A percentile compares a stretch with the other conserved stretches of the same genome.
These are phyloP conservation scores for Blastomyces gilchristii DNA, from an alignment of 2,329 filamentous ascomycete genomes.

Conservation along the genomic window DNA sequence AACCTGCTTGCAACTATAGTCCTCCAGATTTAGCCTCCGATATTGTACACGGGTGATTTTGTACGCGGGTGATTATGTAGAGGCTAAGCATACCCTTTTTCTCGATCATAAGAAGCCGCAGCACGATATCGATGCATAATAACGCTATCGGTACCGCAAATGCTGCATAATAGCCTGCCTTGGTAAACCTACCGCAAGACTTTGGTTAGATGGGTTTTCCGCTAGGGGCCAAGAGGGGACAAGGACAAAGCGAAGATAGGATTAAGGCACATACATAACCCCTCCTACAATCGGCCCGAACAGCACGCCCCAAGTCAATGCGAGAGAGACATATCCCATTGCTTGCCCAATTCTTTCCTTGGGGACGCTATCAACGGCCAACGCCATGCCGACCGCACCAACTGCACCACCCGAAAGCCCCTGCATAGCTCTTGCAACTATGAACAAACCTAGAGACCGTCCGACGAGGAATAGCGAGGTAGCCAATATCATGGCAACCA, in stretches of 20 bases:
- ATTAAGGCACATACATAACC: conserved; percentile 42
- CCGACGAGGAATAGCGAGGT: conserved; percentile 48
- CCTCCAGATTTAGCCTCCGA: background rate
- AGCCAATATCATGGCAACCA: conserved; percentile 43
- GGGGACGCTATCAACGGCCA: conserved; percentile 50
- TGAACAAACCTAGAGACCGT: conserved; percentile 37
- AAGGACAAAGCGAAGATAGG: background rate
- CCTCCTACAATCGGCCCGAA: conserved; percentile 50
- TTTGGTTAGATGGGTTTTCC: conserved; percentile 11
- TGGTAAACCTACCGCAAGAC: conserved; percentile 4
- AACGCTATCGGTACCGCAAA: conserved; percentile 36
- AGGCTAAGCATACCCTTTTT: conserved; percentile 25
- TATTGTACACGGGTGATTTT: background rate
- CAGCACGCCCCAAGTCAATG: conserved; percentile 49
- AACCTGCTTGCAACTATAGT: background rate
- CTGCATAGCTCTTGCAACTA: conserved; percentile 46
- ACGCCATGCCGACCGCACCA: conserved; percentile 51
- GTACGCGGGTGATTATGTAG: background rate
- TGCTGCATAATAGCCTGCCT: conserved; percentile 24
- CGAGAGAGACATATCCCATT: conserved; percentile 43
- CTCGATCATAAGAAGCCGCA: conserved; percentile 52
- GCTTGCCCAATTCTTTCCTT: conserved; percentile 49
- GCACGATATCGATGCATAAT: conserved; percentile 47
- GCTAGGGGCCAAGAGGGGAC: conserved; percentile 9
- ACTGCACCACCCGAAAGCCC: conserved; percentile 49